Evolutionary conservation across 129 eudicot species (phyloP).

Genomic region (Flaveria linearis): DNA sequence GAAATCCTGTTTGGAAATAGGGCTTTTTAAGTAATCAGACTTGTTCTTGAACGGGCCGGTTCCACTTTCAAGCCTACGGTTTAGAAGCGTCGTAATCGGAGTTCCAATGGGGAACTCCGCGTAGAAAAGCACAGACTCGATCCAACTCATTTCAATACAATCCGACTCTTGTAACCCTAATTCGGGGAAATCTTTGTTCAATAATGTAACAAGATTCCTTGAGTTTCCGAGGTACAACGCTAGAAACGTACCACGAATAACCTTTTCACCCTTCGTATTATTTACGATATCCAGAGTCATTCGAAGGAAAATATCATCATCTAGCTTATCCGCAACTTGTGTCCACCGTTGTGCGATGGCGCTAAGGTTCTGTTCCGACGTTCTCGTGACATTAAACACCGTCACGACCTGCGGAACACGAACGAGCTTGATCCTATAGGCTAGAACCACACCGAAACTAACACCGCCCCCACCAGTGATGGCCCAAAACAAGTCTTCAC

Average conservation of each 20-base stretch:
- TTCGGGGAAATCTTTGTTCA: too few relatives aligned
- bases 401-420: conserved; percentile 13
- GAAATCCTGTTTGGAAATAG: too few relatives aligned
- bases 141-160: too few relatives aligned
- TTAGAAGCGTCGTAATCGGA: too few relatives aligned
- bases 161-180: too few relatives aligned
- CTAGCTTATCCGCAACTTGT: conserved; percentile 13
- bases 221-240: too few relatives aligned
- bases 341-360: not conserved
- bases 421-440: conserved; percentile 1
- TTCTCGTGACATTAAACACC: not conserved
- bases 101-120: too few relatives aligned
- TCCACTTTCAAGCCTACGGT: too few relatives aligned
- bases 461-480: conserved; percentile 11
- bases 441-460: conserved; percentile 19
- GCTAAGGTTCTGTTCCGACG: not conserved
- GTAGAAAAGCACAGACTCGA: too few relatives aligned
- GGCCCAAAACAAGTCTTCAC: conserved; percentile 20
- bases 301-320: not conserved
- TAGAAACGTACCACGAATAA: not conserved
- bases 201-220: too few relatives aligned
- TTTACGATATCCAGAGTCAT: not conserved
- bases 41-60: too few relatives aligned
- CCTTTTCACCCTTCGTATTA: not conserved
- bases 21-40: too few relatives aligned